A percentile compares a stretch with the other conserved stretches of the same genome.
These are phyloP conservation scores for Sarcodon sp. DNA, from an alignment of 768 basidiomycete species.

Conservation along the genomic window DNA sequence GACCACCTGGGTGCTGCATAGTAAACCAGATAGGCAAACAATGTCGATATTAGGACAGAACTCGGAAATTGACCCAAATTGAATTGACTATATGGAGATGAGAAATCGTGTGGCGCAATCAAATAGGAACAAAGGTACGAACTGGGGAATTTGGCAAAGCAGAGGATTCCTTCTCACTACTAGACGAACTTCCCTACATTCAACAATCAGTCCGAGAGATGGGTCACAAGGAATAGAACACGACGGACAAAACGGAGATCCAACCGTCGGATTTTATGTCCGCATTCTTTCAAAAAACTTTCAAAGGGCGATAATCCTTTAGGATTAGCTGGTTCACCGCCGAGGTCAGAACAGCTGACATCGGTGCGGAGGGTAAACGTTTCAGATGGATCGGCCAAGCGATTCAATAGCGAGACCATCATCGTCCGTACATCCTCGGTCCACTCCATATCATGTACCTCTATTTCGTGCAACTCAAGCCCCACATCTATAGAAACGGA, in stretches of 20 bases:
- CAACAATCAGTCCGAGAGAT: neutral
- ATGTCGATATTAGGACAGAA: neutral
- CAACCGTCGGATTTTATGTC: neutral
- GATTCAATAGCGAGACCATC: neutral
- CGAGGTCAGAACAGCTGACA: neutral
- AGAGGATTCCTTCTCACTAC: neutral
- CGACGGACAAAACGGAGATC: neutral
- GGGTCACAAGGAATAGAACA: neutral
- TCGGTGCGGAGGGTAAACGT: neutral
- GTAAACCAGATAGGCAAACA: neutral
- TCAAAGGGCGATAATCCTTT: neutral
- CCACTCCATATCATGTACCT: neutral
- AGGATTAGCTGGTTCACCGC: neutral
- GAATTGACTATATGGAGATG: neutral
- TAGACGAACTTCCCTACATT: neutral
- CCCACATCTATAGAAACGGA: neutral
- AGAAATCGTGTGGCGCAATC: neutral
- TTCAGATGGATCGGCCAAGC: neutral
- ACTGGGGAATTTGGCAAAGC: neutral
- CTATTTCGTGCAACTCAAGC: neutral
- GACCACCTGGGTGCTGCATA: neutral
- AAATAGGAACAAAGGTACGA: neutral
- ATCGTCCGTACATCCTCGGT: neutral
- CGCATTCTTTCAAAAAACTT: neutral
- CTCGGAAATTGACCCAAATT: neutral